Base-by-base conservation (phyloP, 2,329 filamentous ascomycete genomes). In the Hymenoscyphus infarciens region DNA sequence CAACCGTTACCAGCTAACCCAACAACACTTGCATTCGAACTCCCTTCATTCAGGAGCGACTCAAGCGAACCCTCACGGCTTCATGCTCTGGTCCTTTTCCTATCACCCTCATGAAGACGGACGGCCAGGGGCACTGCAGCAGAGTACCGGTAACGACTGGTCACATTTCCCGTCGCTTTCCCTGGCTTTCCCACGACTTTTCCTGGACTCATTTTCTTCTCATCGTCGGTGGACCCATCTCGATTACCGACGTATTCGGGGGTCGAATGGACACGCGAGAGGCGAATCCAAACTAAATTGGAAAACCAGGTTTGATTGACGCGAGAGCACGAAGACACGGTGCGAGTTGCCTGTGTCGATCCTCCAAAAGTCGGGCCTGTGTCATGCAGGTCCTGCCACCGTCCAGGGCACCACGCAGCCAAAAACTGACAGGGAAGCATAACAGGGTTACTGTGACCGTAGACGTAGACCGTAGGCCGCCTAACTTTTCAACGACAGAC, bases 271-370 rank as follows among this genome's bases (percentile, higher is more conserved):
- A 57, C 56, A 49, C 7, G 19, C 19, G 42, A 49, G 42, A 49
- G 42, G 19, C 42, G 10, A 22, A 49, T 19, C n/a, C 42, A 49
- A 49, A 22, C 45, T 52, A 22, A 52, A 52, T 52, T 52, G 45
- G 35, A 38, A 38, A 38, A 38, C 35, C 33, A 42, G 27, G 59
- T 38, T 31, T 45, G 31, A 39, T 60, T 10, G 52, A 39, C 59
- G 35, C 29, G 31, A 60, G 35, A 22, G 35, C 45, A 59, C 29
- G 45, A 52, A 25, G 45, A 52, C 19, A 52, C 45, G 19, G 45
- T 52, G 45, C 42, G 27, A 25, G 35, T 15, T 39, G 57, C 57
- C 57, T 59, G 57, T 52, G 57, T 52, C 42, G 57, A 59, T 59
- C 57, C 57, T 59, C 57, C 42, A 59, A 29, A 29, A n/a, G 25